A percentile compares a stretch with the other conserved stretches of the same genome.
Evolutionary conservation across 177 flowering plant genomes (phyloP).

Genomic region (Telopea speciosissima): DNA sequence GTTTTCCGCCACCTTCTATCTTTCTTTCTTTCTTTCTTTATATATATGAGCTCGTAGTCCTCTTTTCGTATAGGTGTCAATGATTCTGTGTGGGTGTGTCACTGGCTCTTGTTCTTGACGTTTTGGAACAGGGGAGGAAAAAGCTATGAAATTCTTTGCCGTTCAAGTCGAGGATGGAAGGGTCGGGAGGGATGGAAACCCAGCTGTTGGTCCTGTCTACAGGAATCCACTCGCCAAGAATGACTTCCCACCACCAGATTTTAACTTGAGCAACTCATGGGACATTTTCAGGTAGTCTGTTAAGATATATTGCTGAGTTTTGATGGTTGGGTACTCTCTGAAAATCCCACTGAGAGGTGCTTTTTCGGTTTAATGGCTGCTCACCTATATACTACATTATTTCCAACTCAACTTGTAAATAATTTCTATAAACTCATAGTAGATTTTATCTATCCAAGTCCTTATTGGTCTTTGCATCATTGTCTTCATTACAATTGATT

Average conservation of each 20-base stretch:
- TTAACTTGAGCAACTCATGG: slow-evolving; percentile 51
- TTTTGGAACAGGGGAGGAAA: not conserved
- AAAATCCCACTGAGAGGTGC: not conserved
- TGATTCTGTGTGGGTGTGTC: not conserved
- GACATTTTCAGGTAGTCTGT: slow-evolving; percentile 60
- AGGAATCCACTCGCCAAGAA: slow-evolving; percentile 51
- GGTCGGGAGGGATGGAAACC: slow-evolving; percentile 63
- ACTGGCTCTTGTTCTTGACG: not conserved
- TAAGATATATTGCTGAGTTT: not conserved
- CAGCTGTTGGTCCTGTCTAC: slow-evolving; percentile 74
- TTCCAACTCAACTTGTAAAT: too few species aligned
- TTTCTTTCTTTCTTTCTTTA: too few species aligned
- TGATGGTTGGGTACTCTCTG: not conserved
- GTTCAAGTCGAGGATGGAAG: slow-evolving; percentile 62
- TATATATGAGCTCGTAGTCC: not conserved
- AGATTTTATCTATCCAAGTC: too few species aligned
- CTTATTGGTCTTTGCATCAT: too few species aligned
- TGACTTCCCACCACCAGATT: slow-evolving; percentile 48
- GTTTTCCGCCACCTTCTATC: too few species aligned
- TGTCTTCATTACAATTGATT: too few species aligned
- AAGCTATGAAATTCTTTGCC: slow-evolving; percentile 25
- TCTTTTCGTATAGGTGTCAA: too few species aligned
- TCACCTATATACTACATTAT: not conserved
- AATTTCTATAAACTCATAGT: too few species aligned
- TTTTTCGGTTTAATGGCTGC: not conserved